Evolutionary conservation across 768 basidiomycete genomes (phyloP), one percentile per base, ranked within the genome.

Genomic region (Rhizopogon rudus): DNA sequence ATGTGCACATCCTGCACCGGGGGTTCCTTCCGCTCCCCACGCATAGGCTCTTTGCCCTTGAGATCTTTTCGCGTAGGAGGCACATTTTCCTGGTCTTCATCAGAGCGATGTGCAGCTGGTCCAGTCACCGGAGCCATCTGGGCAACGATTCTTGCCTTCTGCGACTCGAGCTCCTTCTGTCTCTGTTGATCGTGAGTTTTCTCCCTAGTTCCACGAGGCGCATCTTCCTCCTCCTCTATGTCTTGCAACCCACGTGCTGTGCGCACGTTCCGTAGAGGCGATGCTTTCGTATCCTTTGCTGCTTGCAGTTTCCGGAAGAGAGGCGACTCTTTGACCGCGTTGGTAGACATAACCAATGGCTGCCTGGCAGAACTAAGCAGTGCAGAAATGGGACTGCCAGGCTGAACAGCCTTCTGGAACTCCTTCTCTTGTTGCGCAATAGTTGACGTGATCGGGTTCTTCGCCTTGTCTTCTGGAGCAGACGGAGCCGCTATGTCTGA

Each of bases 391-490:
- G 97, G 97, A 58, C 88, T 91, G 42, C 91, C 93, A 6, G 95
- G 96, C 65, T 94, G 92, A 1, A 98, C 91, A 1, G 94, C 97
- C 64, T 88, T 87, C 75, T 90, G 88, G 86, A 98, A 98, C 70
- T 98, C 97, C 68, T 88, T 87, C 80, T 99, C 97, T 66, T 93
- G 91, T 63, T 92, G 81, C 3, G 87, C 86, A 55, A 88, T 84
- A 44, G 78, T 87, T 12, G 81, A 81, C 14, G 80, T 80, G 52
- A 78, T 75, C 46, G 73, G 79, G 65, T 76, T 78, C 42, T 55
- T 56, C 14, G 59, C 55, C 50, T 58, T 61, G 20, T 65, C 62
- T n/a, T 51, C 57, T 17, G 57, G 68, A 2, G 69, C 69, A 39
- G 68, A 73, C 28, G 82, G 75, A 8, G 77, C 71, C 6, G 74